Conservation (phyloP, 805 yeast species). For the Saccharomycopsis oosterbeekiorum region DNA sequence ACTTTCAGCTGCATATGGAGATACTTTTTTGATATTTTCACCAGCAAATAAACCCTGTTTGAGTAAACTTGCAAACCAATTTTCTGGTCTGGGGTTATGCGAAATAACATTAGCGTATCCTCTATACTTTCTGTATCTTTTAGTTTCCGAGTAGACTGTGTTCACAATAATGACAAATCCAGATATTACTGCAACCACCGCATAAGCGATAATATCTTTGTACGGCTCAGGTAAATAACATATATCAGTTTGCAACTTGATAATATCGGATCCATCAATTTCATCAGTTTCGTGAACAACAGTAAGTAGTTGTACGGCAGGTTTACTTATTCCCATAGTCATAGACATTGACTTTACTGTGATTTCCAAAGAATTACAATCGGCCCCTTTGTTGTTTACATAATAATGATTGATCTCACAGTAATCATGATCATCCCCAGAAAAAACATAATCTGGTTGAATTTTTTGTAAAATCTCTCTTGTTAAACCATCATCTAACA, state of each 20-base stretch:
- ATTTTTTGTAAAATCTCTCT: constrained; percentile 46
- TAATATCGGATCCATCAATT: constrained; percentile 2
- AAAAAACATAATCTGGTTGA: constrained; percentile 60
- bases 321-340: constrained; percentile 82
- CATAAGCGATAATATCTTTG: constrained; percentile 31
- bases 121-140: not conserved
- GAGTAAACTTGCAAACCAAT: not conserved
- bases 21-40: not conserved
- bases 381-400: constrained; percentile 20
- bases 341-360: constrained; percentile 85
- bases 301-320: constrained; percentile 79
- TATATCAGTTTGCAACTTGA: constrained; percentile 32
- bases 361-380: constrained; percentile 38
- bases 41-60: not conserved
- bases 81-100: not conserved
- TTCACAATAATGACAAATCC: constrained; percentile 11
- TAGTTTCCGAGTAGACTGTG: not conserved
- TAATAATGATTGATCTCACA: constrained; percentile 61
- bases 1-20: not conserved
- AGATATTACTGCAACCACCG: constrained; percentile 20
- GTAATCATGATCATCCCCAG: constrained; percentile 97
- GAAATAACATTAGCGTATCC: not conserved
- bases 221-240: constrained; percentile 53
- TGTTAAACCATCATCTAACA: constrained; percentile 51
- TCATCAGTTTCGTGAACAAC: constrained; percentile 35